Percentiles rank a stretch among this genome's conserved stretches.
These are phyloP conservation scores for Coniella lustricola DNA, from an alignment of 2,329 filamentous ascomycete species.

Conservation along the genomic window DNA sequence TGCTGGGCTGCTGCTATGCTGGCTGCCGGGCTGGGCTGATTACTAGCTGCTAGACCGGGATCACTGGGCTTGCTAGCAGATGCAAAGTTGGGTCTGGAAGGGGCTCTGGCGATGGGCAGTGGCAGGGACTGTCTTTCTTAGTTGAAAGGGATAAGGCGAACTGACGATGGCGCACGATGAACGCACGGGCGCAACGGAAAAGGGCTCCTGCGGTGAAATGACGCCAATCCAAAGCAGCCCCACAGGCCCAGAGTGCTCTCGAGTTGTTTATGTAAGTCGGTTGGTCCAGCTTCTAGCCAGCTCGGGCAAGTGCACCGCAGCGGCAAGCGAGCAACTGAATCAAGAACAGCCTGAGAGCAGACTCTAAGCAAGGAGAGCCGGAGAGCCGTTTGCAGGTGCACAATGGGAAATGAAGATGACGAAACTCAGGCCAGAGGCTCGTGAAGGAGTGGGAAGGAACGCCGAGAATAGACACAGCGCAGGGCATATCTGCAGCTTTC, in stretches of 20 bases:
- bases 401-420: background rate
- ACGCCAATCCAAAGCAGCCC: constrained; percentile 1
- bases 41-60: background rate
- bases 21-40: too few relatives aligned
- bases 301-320: too few relatives aligned
- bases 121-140: background rate
- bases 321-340: too few relatives aligned
- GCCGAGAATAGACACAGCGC: too few relatives aligned
- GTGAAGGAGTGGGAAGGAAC: too few relatives aligned
- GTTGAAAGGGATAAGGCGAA: background rate
- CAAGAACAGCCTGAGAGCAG: background rate
- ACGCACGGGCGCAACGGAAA: background rate
- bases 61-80: background rate
- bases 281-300: too few relatives aligned
- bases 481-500: too few relatives aligned
- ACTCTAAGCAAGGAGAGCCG: background rate
- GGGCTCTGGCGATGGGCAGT: background rate
- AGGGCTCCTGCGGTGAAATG: constrained; percentile 1
- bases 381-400: background rate
- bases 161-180: background rate
- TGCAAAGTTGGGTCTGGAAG: background rate
- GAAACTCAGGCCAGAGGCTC: too few relatives aligned
- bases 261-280: too few relatives aligned
- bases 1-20: too few relatives aligned
- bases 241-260: too few relatives aligned